phyloP scores from a whole-genome alignment of 176 grass and related monocot species.

The Triticum aestivum region IWGSC_CS_RefSeq_v2.1 NC_057808.1:524113325-524113824 shows the following conservation, averaged over 20 bases:
- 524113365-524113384: conserved; percentile 69
- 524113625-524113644: conserved; percentile 51
- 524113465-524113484: conserved; percentile 44
- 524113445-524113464: conserved; percentile 28
- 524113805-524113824: conserved; percentile 47
- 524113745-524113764: conserved; percentile 79
- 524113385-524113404: conserved; percentile 77
- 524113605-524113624: conserved; percentile 53
- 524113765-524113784: conserved; percentile 93
- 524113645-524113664: conserved; percentile 88
- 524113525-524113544: conserved; percentile 97
- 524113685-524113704: conserved; percentile 87
- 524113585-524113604: conserved; percentile 61
- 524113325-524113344: conserved; percentile 58
- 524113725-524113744: conserved; percentile 66
- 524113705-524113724: conserved; percentile 64
- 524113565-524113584: conserved; percentile 72
- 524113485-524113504: conserved; percentile 54
- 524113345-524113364: conserved; percentile 65
- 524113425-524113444: conserved; percentile 63
- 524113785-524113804: conserved; percentile 89
- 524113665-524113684: conserved; percentile 79
- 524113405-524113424: conserved; percentile 74
- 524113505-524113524: conserved; percentile 70
- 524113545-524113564: conserved; percentile 78